These are phyloP conservation scores for Psidium friedrichsthalianum DNA, from an alignment of 345 rosid species.

Conservation along the genomic window DNA sequence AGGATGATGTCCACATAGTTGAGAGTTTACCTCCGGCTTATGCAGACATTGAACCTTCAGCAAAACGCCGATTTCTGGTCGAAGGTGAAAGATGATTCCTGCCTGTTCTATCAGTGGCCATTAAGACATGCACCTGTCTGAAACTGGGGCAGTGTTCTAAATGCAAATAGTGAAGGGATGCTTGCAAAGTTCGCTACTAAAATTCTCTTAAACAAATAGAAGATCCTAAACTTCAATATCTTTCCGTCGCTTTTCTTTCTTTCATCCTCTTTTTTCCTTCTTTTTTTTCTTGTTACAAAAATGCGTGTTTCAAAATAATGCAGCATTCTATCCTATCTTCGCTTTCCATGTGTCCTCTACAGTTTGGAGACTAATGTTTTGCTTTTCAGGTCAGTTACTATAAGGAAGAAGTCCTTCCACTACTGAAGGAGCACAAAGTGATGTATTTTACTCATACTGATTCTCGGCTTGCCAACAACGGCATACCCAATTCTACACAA, in stretches of 20 bases:
- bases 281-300: not conserved
- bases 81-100: conserved; percentile 34
- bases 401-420: conserved; percentile 61
- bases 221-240: not conserved
- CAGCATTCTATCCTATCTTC: not conserved
- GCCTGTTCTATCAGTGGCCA: not conserved
- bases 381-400: conserved; percentile 71
- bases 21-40: conserved; percentile 61
- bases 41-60: conserved; percentile 47
- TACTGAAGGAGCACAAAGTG: conserved; percentile 77
- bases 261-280: not conserved
- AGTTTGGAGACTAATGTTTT: not conserved
- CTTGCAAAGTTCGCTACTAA: not conserved
- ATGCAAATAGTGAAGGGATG: not conserved
- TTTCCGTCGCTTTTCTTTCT: not conserved
- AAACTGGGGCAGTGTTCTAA: not conserved
- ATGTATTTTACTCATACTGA: conserved; percentile 87
- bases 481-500: conserved; percentile 50
- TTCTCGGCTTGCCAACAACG: conserved; percentile 91
- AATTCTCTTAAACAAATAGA: not conserved
- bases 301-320: not conserved
- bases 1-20: conserved; percentile 75
- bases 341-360: not conserved
- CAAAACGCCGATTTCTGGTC: conserved; percentile 98
- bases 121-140: not conserved